Base-by-base conservation (phyloP, 805 yeast genomes). In the Jamesozyma rosinii region DNA sequence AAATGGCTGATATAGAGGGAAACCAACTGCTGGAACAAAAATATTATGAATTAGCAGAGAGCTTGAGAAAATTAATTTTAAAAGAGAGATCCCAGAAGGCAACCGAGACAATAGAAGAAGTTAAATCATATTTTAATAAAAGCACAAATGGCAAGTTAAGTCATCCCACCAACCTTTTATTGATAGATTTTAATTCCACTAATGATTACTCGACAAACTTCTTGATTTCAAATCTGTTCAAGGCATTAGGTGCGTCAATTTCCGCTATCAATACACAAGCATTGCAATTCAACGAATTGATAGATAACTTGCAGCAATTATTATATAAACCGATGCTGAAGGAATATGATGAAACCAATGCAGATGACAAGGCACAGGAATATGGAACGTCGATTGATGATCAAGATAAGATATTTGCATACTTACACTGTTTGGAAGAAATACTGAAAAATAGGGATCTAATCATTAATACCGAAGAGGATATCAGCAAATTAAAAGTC, bases 361-460 rank as follows among this genome's bases (percentile, higher is more conserved):
- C 57, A 31, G 77, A 79, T 2, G 60, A 54, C 14, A 77, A 80
- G 41, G 88, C 89, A 13, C 83, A 77, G 40, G 97, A 88, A 54
- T 92, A 89, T 60, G 79, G 76, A 11, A 74, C 72, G 4, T 79
- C 95, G 0, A 66, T 90, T 39, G 76, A 77, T 35, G 80, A 75
- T 38, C 97, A 90, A 59, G 94, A 83, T 45, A 70, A 74, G 45
- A 81, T 81, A 0, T 76, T 77, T 34, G 70, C 75, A 0, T 71
- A 76, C 44, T 65, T 84, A 45, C 77, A 75, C 41, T 72, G 75
- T 17, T 46, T 83, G 6, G 76, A 77, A 43, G 61, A 67, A 38
- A 54, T 70, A 3, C 50, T 79, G 27, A 59, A 54, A 24, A 80
- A 76, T 49, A 58, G 82, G 44, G 72, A 55, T 17, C 41, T 43